Evolutionary conservation across 805 yeast species (phyloP).

Genomic region (Komagataella mondaviorum): DNA sequence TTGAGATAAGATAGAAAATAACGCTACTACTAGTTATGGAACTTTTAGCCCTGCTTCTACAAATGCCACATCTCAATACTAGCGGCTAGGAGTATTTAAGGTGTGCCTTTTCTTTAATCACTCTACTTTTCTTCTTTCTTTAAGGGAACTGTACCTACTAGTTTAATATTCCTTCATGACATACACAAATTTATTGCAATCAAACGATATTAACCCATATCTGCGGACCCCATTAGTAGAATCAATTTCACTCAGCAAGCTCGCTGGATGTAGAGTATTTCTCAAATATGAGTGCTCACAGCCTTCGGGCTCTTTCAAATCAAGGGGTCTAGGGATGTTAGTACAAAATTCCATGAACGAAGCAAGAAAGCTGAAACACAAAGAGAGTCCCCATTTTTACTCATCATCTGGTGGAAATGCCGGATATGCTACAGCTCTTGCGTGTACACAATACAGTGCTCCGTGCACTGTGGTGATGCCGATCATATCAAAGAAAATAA

Average conservation of each 20-base stretch:
- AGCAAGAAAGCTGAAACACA: constrained; percentile 13
- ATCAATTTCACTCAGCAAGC: constrained; percentile 3
- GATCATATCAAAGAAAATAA: constrained; percentile 26
- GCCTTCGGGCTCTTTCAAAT: constrained; percentile 45
- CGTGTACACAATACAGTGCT: constrained; percentile 22
- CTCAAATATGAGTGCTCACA: constrained; percentile 37
- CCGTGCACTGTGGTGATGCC: constrained; percentile 57
- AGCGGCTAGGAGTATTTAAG: background rate
- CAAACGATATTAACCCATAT: constrained; percentile 1
- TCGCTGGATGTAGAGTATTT: constrained; percentile 1
- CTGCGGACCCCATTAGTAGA: constrained; percentile 5
- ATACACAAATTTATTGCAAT: background rate
- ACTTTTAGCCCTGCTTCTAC: background rate
- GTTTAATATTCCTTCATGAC: background rate
- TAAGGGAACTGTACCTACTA: background rate
- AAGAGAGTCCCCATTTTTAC: constrained; percentile 22
- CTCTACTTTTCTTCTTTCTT: background rate
- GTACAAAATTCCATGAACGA: constrained; percentile 20
- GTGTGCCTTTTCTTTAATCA: background rate
- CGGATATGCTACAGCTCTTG: constrained; percentile 39
- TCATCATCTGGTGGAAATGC: constrained; percentile 47
- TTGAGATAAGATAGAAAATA: background rate
- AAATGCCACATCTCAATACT: background rate
- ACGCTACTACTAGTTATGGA: background rate
- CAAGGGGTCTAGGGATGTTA: constrained; percentile 39